A percentile compares a stretch with the other conserved stretches of the same genome.
Conservation (phyloP, 768 basidiomycete genomes). For the Crucibulum laeve region DNA sequence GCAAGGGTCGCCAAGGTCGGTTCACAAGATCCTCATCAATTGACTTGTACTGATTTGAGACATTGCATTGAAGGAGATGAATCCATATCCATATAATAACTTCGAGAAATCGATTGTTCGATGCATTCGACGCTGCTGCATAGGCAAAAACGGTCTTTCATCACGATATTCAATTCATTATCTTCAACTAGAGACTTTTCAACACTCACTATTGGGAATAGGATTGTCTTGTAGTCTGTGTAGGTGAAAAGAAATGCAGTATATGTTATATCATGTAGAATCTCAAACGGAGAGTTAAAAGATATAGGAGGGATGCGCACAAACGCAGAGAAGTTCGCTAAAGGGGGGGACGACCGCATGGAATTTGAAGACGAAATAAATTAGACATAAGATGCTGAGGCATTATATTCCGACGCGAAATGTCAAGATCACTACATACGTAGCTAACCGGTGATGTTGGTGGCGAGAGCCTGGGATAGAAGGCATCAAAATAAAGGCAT, state of each 20-base stretch:
- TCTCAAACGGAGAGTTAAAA: too few relatives aligned
- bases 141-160: background rate
- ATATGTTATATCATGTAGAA: constrained; percentile 33
- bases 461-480: too few relatives aligned
- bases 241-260: constrained; percentile 19
- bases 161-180: background rate
- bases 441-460: too few relatives aligned
- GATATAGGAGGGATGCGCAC: too few relatives aligned
- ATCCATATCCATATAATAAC: constrained; percentile 22
- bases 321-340: too few relatives aligned
- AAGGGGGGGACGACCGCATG: too few relatives aligned
- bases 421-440: too few relatives aligned
- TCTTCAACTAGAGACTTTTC: too few relatives aligned
- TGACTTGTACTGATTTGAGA: constrained; percentile 24
- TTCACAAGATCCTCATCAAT: background rate
- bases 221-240: constrained; percentile 27
- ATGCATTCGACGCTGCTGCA: background rate
- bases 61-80: constrained; percentile 24
- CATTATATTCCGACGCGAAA: too few relatives aligned
- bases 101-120: background rate
- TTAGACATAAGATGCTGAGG: too few relatives aligned
- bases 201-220: constrained; percentile 26
- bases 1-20: constrained; percentile 31
- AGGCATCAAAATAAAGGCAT: too few relatives aligned
- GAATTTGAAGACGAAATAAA: too few relatives aligned